A percentile compares a stretch with the other conserved stretches of the same genome.
Conservation (phyloP, 208 protist species). For the Vickermania ingenoplastis region DNA sequence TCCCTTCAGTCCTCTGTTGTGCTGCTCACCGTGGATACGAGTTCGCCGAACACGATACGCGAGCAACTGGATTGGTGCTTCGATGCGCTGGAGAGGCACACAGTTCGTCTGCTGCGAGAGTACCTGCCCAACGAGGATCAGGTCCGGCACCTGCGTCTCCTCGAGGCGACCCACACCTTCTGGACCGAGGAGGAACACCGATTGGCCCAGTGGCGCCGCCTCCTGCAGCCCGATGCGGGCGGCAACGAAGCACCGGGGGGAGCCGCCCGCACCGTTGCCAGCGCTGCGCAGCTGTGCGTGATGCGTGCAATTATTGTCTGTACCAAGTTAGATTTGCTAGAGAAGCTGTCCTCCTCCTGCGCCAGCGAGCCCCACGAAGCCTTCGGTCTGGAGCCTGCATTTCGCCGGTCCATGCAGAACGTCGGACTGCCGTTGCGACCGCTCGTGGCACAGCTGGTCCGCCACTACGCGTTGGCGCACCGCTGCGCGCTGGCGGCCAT, state of each 20-base stretch:
- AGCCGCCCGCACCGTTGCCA: constrained; percentile 14
- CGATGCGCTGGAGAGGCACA: constrained; percentile 35
- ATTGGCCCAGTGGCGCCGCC: constrained; percentile 11
- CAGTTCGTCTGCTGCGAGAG: constrained; percentile 31
- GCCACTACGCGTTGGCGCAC: constrained; percentile 55
- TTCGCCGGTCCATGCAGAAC: constrained; percentile 24
- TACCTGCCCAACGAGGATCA: constrained; percentile 63
- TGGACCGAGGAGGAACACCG: constrained; percentile 43
- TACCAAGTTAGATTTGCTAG: constrained; percentile 61
- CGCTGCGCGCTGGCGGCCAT: constrained; percentile 43
- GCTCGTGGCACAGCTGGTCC: constrained; percentile 61
- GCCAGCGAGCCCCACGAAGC: background rate
- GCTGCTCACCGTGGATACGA: constrained; percentile 64
- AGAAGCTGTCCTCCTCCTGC: constrained; percentile 29
- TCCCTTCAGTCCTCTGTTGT: constrained; percentile 54
- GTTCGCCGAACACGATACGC: constrained; percentile 28
- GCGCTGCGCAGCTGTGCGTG: constrained; percentile 19
- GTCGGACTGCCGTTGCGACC: constrained; percentile 34
- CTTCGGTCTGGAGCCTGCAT: background rate
- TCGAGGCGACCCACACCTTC: constrained; percentile 45
- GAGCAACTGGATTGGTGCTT: constrained; percentile 53
- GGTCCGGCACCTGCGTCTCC: constrained; percentile 53
- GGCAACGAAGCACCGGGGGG: background rate
- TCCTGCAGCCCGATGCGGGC: constrained; percentile 16
- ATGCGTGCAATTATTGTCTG: constrained; percentile 56